Evolutionary conservation across 2,329 filamentous ascomycete species (phyloP).

Genomic region (Hypoxylon sp.): DNA sequence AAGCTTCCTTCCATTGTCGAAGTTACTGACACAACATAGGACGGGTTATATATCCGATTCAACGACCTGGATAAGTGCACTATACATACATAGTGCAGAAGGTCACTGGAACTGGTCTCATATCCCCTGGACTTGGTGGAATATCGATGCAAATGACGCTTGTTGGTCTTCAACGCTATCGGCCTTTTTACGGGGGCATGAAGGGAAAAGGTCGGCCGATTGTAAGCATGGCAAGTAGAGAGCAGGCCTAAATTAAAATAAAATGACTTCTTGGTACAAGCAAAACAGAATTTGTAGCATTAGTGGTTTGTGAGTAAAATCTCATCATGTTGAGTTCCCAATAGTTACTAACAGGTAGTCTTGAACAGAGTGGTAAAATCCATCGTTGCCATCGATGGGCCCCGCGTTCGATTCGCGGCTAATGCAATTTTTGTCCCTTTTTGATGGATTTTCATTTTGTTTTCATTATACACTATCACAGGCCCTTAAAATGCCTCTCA

Average conservation of each 20-base stretch:
- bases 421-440: conserved; percentile 49
- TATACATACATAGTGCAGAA: background rate
- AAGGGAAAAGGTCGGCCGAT: background rate
- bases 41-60: conserved; percentile 28
- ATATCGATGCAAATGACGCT: background rate
- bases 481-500: no score
- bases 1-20: no score
- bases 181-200: background rate
- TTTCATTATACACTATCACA: background rate
- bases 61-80: conserved; percentile 32
- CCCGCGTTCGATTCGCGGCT: conserved; percentile 63
- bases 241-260: background rate
- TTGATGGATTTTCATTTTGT: background rate
- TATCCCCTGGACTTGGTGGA: background rate
- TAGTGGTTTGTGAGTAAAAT: conserved; percentile 30
- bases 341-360: background rate
- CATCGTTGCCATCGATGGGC: conserved; percentile 68
- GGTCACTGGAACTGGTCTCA: background rate
- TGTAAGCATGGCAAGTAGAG: background rate
- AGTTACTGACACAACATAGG: conserved; percentile 26
- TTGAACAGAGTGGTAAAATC: conserved; percentile 63
- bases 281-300: background rate
- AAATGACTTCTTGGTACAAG: background rate
- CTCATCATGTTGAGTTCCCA: background rate
- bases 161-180: background rate